phyloP scores from a whole-genome alignment of 2,329 filamentous ascomycete genomes.

The Trichoderma guizhouense region DNA sequence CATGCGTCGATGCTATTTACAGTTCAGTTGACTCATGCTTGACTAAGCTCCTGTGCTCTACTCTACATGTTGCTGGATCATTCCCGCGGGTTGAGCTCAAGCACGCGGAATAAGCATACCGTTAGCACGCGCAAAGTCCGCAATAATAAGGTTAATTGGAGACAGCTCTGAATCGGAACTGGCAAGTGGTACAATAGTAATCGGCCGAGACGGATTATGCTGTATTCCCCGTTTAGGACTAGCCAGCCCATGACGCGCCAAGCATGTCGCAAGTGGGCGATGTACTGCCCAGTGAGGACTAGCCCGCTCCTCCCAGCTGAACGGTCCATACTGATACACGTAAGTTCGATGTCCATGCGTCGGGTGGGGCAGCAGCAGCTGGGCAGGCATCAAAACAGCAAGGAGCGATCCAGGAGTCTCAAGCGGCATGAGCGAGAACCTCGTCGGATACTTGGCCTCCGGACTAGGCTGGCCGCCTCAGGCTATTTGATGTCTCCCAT shows the following conservation, averaged over 20 bases:
- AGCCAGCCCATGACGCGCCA: background rate
- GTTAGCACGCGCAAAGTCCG: background rate
- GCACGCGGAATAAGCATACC: background rate
- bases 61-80: background rate
- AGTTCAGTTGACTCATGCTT: background rate
- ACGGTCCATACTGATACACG: background rate
- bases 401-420: background rate
- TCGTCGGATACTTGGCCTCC: background rate
- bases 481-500: background rate
- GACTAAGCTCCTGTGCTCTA: background rate
- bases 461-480: background rate
- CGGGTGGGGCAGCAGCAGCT: background rate
- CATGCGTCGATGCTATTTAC: background rate
- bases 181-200: background rate
- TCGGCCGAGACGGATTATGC: background rate
- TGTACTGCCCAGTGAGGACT: background rate
- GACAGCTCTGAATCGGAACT: background rate
- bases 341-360: background rate
- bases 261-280: background rate
- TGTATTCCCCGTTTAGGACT: background rate
- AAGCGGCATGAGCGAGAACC: background rate
- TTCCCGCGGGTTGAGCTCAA: background rate
- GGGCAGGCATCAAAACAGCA: background rate
- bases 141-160: background rate
- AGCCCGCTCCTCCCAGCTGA: background rate